Evolutionary conservation across 768 basidiomycete species (phyloP).

Genomic region (Inosperma sp.): DNA sequence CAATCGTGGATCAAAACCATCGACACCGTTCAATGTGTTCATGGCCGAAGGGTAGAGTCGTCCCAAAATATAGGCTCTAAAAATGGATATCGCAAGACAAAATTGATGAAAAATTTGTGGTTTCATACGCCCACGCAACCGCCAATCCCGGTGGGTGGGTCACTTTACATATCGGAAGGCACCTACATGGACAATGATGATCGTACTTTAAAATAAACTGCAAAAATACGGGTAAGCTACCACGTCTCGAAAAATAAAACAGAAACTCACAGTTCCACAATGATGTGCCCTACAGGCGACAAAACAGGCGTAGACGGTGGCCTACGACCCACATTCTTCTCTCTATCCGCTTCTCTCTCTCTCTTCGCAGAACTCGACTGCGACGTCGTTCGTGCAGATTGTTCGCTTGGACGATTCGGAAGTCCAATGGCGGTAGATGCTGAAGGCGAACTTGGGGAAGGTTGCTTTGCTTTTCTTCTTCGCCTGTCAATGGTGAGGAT

Average conservation of each 20-base stretch:
- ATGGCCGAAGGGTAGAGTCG: too few relatives aligned
- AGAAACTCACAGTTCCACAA: slow-evolving; percentile 69
- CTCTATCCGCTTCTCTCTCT: slow-evolving; percentile 8
- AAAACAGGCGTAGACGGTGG: slow-evolving; percentile 43
- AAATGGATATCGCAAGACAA: too few relatives aligned
- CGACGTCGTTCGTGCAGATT: not conserved
- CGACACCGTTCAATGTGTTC: too few relatives aligned
- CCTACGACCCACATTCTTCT: slow-evolving; percentile 28
- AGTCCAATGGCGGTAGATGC: not conserved
- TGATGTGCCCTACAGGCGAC: slow-evolving; percentile 69
- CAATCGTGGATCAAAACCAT: slow-evolving; percentile 65
- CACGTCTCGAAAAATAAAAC: not conserved
- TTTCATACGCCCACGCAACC: too few relatives aligned
- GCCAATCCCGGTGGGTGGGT: too few relatives aligned
- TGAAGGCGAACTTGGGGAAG: not conserved
- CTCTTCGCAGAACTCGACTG: not conserved
- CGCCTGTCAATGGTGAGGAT: too few relatives aligned
- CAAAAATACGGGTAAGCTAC: not conserved
- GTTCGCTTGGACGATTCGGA: not conserved
- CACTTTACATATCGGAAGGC: too few relatives aligned
- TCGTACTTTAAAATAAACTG: slow-evolving; percentile 82
- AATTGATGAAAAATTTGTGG: too few relatives aligned
- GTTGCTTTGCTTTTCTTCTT: too few relatives aligned
- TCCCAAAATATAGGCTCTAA: too few relatives aligned
- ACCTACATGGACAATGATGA: slow-evolving; percentile 85